Evolutionary conservation across 345 rosid genomes (phyloP), one percentile per base, ranked within the genome.

Genomic region (Lepidium didymum): DNA sequence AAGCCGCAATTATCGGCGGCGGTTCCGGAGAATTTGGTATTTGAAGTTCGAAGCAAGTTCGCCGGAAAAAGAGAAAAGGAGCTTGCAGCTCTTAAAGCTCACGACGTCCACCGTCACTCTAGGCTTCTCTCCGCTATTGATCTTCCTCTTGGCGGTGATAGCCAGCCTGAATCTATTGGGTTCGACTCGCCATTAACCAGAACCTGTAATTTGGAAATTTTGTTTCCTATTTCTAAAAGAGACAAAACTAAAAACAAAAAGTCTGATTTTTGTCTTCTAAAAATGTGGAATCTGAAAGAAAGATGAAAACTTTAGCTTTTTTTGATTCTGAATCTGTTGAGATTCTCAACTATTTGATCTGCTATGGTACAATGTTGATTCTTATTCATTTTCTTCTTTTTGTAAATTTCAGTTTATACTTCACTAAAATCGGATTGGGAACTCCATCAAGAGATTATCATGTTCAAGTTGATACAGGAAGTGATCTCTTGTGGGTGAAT

Each of bases 381-480:
- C 42, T 51, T 57, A 61, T 42, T 29, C 52, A 31, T 65, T 64
- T 49, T 15, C 41, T 13, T 59, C 77, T 19, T 6, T 75, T 19
- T 21, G 43, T 68, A 21, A 54, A 33, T 72, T 81, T 56, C 72
- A 91, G 99, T 72, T 80, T 93, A 50, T 93, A 91, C 82, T 93
- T 83, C 45, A 77, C 95, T 9, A 83, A 88, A 77, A 82, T 93
- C 58, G 88, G 87, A 46, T 68, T 93, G 0, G 99, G 97, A 52
- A 84, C 74, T 45, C 99, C 99, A 23, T 40, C 97, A 54, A 78
- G 81, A 78, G 88, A 90, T 42, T 86, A 62, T 59, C 83, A 75
- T 49, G 98, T 93, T 42, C 98, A 93, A 80, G 94, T 93, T 65
- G 98, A 93, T 66, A 90, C 97, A 10, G 98, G 98, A 67, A 93